A percentile compares a stretch with the other conserved stretches of the same genome.
Conservation (phyloP, 345 rosid species). For the Lepidium sativum region DNA sequence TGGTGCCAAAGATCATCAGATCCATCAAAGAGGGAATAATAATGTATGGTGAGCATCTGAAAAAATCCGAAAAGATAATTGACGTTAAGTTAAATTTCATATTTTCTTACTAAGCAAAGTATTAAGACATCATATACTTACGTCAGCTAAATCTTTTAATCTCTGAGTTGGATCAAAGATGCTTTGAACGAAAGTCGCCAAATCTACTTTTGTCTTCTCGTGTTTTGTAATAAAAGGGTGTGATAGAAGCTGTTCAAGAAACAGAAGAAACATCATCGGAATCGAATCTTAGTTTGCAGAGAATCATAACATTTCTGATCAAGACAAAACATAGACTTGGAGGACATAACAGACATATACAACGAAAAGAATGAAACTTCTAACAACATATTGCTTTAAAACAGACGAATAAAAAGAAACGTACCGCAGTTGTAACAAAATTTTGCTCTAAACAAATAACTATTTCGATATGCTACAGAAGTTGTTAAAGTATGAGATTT, state of each 20-base stretch:
- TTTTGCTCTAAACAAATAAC: neutral
- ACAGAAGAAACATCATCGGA: conserved; percentile 19
- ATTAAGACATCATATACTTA: conserved; percentile 33
- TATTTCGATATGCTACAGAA: neutral
- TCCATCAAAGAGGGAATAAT: conserved; percentile 87
- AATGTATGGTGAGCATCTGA: conserved; percentile 93
- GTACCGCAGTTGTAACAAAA: neutral
- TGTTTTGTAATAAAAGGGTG: conserved; percentile 82
- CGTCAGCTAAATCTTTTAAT: conserved; percentile 94
- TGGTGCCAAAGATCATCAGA: conserved; percentile 78
- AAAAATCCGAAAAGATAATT: conserved; percentile 4
- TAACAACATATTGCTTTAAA: neutral
- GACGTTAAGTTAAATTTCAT: neutral
- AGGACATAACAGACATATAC: neutral
- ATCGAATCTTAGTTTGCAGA: neutral
- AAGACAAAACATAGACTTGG: neutral
- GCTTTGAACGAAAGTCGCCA: conserved; percentile 64
- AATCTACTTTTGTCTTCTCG: conserved; percentile 46
- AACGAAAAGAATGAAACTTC: neutral
- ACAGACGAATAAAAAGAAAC: neutral
- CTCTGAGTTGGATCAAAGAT: conserved; percentile 81
- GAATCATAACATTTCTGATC: neutral
- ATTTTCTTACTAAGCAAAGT: neutral
- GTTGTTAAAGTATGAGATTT: neutral
- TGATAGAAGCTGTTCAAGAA: conserved; percentile 62